Evolutionary conservation across 768 basidiomycete species (phyloP), one percentile per base, ranked within the genome.

Genomic region (Mrakia gelida): DNA sequence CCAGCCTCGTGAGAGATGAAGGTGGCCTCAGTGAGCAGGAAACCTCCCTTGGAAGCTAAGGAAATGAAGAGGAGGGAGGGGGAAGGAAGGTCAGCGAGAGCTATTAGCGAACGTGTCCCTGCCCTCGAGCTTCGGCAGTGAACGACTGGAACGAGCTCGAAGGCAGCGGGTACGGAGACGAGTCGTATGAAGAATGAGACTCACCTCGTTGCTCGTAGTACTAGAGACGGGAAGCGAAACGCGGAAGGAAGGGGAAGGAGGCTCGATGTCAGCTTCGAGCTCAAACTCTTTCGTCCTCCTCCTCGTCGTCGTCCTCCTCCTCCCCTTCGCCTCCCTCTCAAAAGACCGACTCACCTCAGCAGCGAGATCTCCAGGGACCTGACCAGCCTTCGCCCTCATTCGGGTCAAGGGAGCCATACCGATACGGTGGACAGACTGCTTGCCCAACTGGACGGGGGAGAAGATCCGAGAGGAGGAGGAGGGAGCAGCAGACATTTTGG

Each of bases 21-120:
- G 2, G 89, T 89, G 0, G 86, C 90, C 82, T 91, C 90, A 2
- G 88, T 83, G 75, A 92, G 86, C 34, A 84, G 73, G 15, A 91
- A 83, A 0, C 88, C 89, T 0, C 90, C 90, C 0, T 65, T 26
- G 75, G n/a, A 34, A 26, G 73, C 15, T 32, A 4, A 34, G n/a
- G 10, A 73, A 21, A 56, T 21, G 6, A 56, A 30, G n/a, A 15
- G 34, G 26, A 7, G 32, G 73, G 18, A 45, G 41, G 41, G 11
- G 34, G n/a, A 26, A 1, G 34, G 71, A 73, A 52, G 1, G 52
- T 32, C 28, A 71, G 38, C 28, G 45, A 72, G 38, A 38, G 38
- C 38, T 8, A 38, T 3, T 38, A 8, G 26, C 45, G 59, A 59
- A 28, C n/a, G 15, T 13, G 15, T 3, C 45, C 45, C 45, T 45